These are phyloP conservation scores for Ceratocystis colombiana DNA, from an alignment of 2,329 filamentous ascomycete species.

Conservation along the genomic window DNA sequence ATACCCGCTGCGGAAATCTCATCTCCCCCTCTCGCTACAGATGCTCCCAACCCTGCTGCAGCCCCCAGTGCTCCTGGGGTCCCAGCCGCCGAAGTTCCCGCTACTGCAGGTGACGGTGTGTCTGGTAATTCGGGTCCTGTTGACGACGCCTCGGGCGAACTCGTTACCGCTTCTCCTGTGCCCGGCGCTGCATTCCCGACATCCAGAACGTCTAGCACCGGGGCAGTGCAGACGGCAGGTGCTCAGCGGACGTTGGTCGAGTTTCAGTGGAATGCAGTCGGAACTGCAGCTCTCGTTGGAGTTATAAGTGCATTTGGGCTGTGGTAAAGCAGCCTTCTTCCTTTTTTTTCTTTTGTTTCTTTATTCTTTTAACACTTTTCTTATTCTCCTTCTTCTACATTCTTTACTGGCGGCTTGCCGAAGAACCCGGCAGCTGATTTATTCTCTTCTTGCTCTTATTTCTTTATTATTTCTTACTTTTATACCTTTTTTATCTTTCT, in stretches of 20 bases:
- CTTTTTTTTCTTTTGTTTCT: not conserved
- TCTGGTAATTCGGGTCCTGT: too few relatives aligned
- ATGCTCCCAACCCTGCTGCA: not conserved
- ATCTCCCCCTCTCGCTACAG: not conserved
- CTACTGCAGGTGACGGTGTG: not conserved
- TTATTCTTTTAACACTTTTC: not conserved
- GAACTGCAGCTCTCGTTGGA: not conserved
- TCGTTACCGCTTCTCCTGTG: not conserved
- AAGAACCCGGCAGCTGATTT: not conserved
- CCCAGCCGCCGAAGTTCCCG: too few relatives aligned
- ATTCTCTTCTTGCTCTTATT: not conserved
- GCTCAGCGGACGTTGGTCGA: not conserved
- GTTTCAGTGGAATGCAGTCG: not conserved
- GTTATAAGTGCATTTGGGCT: not conserved
- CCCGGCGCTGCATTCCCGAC: not conserved
- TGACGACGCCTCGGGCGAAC: not conserved
- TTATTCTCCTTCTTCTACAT: not conserved
- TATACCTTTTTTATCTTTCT: not conserved
- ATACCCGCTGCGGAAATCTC: not conserved
- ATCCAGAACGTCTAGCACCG: not conserved
- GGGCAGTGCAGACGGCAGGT: constrained; percentile 9
- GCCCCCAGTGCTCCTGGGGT: too few relatives aligned
- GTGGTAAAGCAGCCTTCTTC: not conserved
- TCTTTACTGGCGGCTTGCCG: not conserved
- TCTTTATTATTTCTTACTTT: constrained; percentile 7